A percentile compares a stretch with the other conserved stretches of the same genome.
These are phyloP conservation scores for Retiboletus flavoniger DNA, from an alignment of 1,284 basidiomycete species.

Conservation along the genomic window DNA sequence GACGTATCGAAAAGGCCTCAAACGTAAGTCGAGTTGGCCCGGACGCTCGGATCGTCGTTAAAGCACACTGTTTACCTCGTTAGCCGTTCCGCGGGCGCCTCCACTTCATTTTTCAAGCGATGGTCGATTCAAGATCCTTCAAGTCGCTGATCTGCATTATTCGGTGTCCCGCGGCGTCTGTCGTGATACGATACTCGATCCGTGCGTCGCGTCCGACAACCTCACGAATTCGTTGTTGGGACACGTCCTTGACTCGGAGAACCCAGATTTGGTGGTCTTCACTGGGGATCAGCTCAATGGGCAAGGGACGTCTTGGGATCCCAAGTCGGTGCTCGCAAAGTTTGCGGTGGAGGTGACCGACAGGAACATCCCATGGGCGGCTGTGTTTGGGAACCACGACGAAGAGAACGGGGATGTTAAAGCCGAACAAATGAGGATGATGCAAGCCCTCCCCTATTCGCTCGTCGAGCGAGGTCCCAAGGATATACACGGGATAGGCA, in stretches of 20 bases:
- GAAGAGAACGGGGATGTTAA: slow-evolving; percentile 66
- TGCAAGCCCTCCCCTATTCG: slow-evolving; percentile 83
- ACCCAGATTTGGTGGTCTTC: slow-evolving; percentile 89
- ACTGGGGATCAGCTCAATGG: slow-evolving; percentile 86
- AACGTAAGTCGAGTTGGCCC: slow-evolving; percentile 45
- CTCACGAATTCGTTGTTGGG: slow-evolving; percentile 70
- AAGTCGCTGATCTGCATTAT: slow-evolving; percentile 89
- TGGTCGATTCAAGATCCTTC: slow-evolving; percentile 86
- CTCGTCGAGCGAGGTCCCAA: slow-evolving; percentile 78
- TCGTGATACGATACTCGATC: slow-evolving; percentile 57
- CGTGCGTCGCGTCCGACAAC: slow-evolving; percentile 67
- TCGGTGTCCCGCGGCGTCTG: slow-evolving; percentile 74
- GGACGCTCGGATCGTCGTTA: neutral
- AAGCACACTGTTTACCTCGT: neutral
- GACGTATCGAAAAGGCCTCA: slow-evolving; percentile 62
- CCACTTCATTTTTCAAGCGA: slow-evolving; percentile 78
- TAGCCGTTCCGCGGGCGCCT: slow-evolving; percentile 66
- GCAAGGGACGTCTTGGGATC: slow-evolving; percentile 86
- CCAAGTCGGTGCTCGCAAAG: slow-evolving; percentile 82
- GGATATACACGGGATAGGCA: slow-evolving; percentile 82
- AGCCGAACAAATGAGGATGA: slow-evolving; percentile 65
- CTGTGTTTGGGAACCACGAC: slow-evolving; percentile 93
- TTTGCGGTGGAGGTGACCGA: slow-evolving; percentile 78
- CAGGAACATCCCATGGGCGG: slow-evolving; percentile 82
- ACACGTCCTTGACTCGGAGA: slow-evolving; percentile 74